phyloP scores from a whole-genome alignment of 2,329 filamentous ascomycete species.

The Aquanectria penicillioides region DNA sequence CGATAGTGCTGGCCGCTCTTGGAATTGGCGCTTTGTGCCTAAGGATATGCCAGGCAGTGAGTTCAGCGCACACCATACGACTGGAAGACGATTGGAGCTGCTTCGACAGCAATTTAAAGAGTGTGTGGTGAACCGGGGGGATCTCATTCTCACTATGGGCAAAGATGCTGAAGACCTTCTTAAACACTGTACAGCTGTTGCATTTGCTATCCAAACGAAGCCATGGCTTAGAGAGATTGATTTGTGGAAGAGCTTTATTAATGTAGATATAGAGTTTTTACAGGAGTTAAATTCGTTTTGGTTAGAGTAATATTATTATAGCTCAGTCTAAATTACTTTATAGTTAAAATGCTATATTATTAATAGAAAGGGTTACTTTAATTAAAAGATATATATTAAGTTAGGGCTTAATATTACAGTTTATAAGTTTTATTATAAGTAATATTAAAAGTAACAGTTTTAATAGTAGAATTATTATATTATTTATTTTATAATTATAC shows the following conservation, averaged over 20 bases:
- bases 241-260: conserved; percentile 43
- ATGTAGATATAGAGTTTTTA: conserved; percentile 38
- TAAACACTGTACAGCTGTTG: conserved; percentile 35
- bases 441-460: too few relatives aligned
- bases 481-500: too few relatives aligned
- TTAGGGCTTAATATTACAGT: too few relatives aligned
- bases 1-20: conserved; percentile 37
- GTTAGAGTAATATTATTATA: too few relatives aligned
- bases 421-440: too few relatives aligned
- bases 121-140: conserved; percentile 32
- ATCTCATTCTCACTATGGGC: conserved; percentile 43
- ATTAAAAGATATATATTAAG: too few relatives aligned
- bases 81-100: conserved; percentile 24
- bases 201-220: conserved; percentile 43
- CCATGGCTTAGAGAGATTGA: conserved; percentile 43
- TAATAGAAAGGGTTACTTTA: too few relatives aligned
- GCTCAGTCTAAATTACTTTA: too few relatives aligned
- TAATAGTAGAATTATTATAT: too few relatives aligned
- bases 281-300: conserved; percentile 31
- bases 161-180: conserved; percentile 33
- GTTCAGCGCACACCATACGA: conserved; percentile 30
- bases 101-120: conserved; percentile 30
- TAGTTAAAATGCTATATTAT: too few relatives aligned
- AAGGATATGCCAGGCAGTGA: conserved; percentile 43
- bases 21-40: conserved; percentile 43